phyloP scores from a whole-genome alignment of 2,329 filamentous ascomycete genomes.

The Arthroderma sp. region DNA sequence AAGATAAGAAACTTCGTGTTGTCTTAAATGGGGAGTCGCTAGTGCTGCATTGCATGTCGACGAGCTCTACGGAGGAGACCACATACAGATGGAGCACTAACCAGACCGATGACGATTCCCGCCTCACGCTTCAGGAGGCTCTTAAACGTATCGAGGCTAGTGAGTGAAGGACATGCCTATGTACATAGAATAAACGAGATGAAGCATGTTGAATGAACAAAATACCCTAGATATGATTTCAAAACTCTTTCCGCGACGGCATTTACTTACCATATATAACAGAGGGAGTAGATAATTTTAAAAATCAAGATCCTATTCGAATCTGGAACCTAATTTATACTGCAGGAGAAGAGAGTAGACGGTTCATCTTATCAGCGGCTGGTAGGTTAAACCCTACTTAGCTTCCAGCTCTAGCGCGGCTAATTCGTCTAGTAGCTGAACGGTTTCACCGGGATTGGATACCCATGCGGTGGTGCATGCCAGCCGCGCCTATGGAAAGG shows the following conservation, averaged over 20 bases:
- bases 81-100: not conserved
- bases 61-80: not conserved
- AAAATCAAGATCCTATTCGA: too few species aligned
- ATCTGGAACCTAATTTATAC: not conserved
- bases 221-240: not conserved
- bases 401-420: slow-evolving; percentile 36
- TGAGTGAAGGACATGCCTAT: not conserved
- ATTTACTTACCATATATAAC: too few species aligned
- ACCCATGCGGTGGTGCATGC: slow-evolving; percentile 97
- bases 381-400: not conserved
- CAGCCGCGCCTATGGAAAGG: slow-evolving; percentile 49
- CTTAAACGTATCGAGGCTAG: not conserved
- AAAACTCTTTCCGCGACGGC: too few species aligned
- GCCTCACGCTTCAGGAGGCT: not conserved
- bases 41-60: slow-evolving; percentile 9
- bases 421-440: slow-evolving; percentile 77
- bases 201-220: not conserved
- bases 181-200: not conserved
- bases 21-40: slow-evolving; percentile 21
- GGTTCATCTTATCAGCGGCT: not conserved
- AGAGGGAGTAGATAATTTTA: too few species aligned
- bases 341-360: not conserved
- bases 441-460: slow-evolving; percentile 80
- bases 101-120: not conserved
- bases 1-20: slow-evolving; percentile 25